phyloP scores from a whole-genome alignment of 78 protist species.

The Dictyostelium citrinum region DNA sequence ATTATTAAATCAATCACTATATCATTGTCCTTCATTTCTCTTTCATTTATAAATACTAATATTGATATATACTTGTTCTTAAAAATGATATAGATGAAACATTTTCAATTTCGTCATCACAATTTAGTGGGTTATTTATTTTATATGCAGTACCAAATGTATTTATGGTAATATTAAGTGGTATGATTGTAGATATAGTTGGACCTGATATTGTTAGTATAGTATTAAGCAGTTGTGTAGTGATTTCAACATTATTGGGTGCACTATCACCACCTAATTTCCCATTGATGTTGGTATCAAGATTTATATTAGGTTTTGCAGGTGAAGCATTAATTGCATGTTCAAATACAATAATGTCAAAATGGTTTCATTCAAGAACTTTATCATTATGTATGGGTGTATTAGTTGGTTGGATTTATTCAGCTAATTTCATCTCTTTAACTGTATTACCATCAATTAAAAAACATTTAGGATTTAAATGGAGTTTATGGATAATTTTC shows the following conservation, averaged over 20 bases:
- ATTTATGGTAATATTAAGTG: constrained; percentile 35
- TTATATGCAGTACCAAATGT: constrained; percentile 52
- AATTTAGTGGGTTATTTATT: constrained; percentile 58
- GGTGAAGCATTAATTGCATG: constrained; percentile 65
- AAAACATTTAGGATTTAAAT: constrained; percentile 11
- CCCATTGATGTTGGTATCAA: neutral
- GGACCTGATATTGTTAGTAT: constrained; percentile 51
- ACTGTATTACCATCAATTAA: constrained; percentile 6
- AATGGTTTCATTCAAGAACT: constrained; percentile 3
- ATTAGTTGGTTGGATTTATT: constrained; percentile 47
- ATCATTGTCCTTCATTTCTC: too few species aligned
- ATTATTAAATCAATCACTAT: too few species aligned
- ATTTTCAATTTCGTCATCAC: constrained; percentile 5
- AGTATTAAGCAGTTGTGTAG: neutral
- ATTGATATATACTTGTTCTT: neutral
- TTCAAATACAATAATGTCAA: constrained; percentile 53
- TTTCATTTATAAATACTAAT: too few species aligned
- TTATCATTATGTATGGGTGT: constrained; percentile 25
- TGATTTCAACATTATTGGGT: constrained; percentile 27
- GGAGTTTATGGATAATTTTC: constrained; percentile 39
- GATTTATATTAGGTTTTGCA: constrained; percentile 67
- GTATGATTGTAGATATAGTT: constrained; percentile 15
- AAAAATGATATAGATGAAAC: neutral
- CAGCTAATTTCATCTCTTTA: constrained; percentile 25
- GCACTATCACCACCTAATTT: constrained; percentile 57